Evolutionary conservation across 1,139 yeast species (phyloP), one percentile per base, ranked within the genome.

Genomic region (Arxiozyma telluris): DNA sequence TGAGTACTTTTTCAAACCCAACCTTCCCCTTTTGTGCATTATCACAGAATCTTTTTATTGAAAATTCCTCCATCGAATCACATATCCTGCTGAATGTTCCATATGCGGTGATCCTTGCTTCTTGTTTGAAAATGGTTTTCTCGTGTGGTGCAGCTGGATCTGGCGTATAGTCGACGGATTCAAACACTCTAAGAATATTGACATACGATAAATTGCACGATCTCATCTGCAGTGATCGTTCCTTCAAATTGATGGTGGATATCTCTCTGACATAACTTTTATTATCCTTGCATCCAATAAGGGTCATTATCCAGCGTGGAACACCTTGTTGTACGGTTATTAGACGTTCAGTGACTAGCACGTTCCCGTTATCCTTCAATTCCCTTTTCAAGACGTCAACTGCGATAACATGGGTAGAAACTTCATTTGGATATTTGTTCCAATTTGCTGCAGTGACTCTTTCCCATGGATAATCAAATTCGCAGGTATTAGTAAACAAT

Each of bases 401-500:
- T 1, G 95, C 94, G 20, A 89, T 84, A n/a, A 93, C 98, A 71
- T 93, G 98, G 0, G 95, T 80, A 8, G 96, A 84, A 58, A 85
- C 76, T 64, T 90, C 96, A 59, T 93, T 93, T 18, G 98, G 98
- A 71, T 93, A 93, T 65, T 93, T 93, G 60, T 82, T 83, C 98
- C 98, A 93, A 70, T 93, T 91, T 56, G 98, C 98, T 0, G 96
- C 91, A 0, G 96, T 87, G 21, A 93, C 96, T 65, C 88, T 90
- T 44, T 87, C 96, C 97, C 98, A 91, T 0, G 95, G 81, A 65
- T 91, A 91, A 57, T 81, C 74, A 70, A 89, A 91, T 42, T 72
- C 74, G 67, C 87, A 93, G 23, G 76, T 70, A 46, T 87, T 78
- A 52, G 81, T 81, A 66, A 88, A 90, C 55, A 90, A 76, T 71